phyloP scores from a whole-genome alignment of 2,329 filamentous ascomycete species.

The Microsporum audouinii region DNA sequence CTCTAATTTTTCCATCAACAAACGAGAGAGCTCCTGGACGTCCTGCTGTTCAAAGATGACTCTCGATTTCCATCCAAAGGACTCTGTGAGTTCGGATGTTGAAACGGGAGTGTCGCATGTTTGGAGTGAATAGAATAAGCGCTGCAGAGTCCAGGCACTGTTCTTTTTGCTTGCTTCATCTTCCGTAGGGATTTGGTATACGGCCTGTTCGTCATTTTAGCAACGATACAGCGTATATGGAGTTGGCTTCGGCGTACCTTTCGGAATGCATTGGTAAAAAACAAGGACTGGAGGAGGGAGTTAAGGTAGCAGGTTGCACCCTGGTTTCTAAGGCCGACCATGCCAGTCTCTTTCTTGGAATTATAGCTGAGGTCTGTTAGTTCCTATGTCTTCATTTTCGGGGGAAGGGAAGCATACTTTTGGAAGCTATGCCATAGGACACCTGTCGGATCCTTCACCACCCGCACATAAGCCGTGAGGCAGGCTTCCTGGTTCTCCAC shows the following conservation, averaged over 20 bases:
- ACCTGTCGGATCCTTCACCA: slow-evolving; percentile 40
- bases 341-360: slow-evolving; percentile 98
- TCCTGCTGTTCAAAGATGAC: slow-evolving; percentile 99
- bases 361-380: slow-evolving; percentile 57
- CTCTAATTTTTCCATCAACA: slow-evolving; percentile 94
- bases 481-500: slow-evolving; percentile 39
- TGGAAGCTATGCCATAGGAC: slow-evolving; percentile 39
- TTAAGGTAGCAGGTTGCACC: slow-evolving; percentile 86
- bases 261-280: slow-evolving; percentile 84
- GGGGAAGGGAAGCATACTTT: slow-evolving; percentile 23
- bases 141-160: slow-evolving; percentile 85
- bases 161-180: slow-evolving; percentile 64
- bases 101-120: slow-evolving; percentile 72
- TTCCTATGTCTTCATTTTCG: slow-evolving; percentile 15
- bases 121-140: slow-evolving; percentile 89
- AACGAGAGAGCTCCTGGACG: slow-evolving; percentile 90
- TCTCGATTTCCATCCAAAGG: slow-evolving; percentile 94
- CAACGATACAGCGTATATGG: neutral
- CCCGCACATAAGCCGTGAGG: slow-evolving; percentile 38
- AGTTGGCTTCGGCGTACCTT: slow-evolving; percentile 46
- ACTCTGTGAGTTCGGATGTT: slow-evolving; percentile 87
- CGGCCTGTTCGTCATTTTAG: slow-evolving; percentile 47
- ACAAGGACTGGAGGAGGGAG: slow-evolving; percentile 70
- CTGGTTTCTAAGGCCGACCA: slow-evolving; percentile 92
- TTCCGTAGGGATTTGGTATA: slow-evolving; percentile 90